Base-by-base conservation (phyloP, 2,329 filamentous ascomycete genomes). In the Cercospora janseana region DNA sequence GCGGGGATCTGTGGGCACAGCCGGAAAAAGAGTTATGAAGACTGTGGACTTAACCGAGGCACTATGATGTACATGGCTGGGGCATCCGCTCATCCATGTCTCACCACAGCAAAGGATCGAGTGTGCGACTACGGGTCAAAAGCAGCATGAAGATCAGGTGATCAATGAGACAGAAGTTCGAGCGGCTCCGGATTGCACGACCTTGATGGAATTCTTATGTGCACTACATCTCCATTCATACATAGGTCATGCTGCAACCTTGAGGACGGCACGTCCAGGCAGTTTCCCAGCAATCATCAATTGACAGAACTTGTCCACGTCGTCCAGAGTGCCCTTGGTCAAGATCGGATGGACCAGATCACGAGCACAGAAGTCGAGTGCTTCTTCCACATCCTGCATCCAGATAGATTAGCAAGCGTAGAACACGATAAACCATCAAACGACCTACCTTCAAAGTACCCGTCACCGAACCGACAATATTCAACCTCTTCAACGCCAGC, bases 311-410 rank as follows among this genome's bases (percentile, higher is more conserved):
- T 66, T 62, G 52, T 70, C 66, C 12, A 72, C 64, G 59, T 72
- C 69, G 18, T 67, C 60, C 5, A 73, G 55, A 1, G 61, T 65
- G n/a, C 68, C 69, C 51, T 69, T 68, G 2, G 63, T 69, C 23
- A 72, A 49, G 26, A 70, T 70, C 2, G 69, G 69, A 49, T 63
- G 65, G 9, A 74, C 72, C 4, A 74, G 59, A 12, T 67, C 72
- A 26, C 72, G 60, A 9, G 70, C 70, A 7, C 70, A 73, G 50
- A 74, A 72, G 31, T 73, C 71, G 12, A 74, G 59, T 23, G 69
- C 70, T 60, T 74, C 71, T 47, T 74, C 71, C 1, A 74, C 71
- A 52, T 75, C 71, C 59, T 62, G 24, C 10, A 15, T n/a, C n/a
- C n/a, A 24, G 4, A 24, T n/a, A n/a, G n/a, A n/a, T n/a, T n/a